phyloP scores from a whole-genome alignment of 1,284 basidiomycete genomes.

The Ceratobasidium sp. region DNA sequence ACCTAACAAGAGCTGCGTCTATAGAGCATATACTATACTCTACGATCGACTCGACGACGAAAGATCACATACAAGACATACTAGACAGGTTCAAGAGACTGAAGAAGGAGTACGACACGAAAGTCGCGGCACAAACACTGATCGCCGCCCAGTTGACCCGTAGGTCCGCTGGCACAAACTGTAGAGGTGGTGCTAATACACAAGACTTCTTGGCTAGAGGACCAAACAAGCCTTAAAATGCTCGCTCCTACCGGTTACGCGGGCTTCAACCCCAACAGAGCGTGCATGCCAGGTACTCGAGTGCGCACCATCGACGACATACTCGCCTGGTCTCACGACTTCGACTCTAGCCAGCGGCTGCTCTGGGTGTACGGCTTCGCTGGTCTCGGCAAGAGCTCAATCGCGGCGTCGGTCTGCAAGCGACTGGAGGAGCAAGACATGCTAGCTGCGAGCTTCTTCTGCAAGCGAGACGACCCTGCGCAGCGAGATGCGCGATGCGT shows the following conservation, averaged over 20 bases:
- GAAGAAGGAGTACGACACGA: not conserved
- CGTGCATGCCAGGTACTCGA: constrained; percentile 11
- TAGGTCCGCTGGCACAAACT: too few species aligned
- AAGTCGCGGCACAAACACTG: not conserved
- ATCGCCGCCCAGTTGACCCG: not conserved
- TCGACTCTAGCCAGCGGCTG: not conserved
- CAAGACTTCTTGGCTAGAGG: not conserved
- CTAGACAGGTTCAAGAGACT: not conserved
- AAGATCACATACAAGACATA: not conserved
- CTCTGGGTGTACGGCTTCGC: constrained; percentile 52
- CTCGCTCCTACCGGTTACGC: not conserved
- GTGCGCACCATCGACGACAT: not conserved
- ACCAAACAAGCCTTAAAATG: not conserved
- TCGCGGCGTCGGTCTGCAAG: constrained; percentile 51
- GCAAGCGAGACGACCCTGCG: constrained; percentile 50
- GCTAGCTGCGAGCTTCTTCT: constrained; percentile 56
- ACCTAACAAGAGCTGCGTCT: not conserved
- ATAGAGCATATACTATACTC: not conserved
- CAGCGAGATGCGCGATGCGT: constrained; percentile 25
- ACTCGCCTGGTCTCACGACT: not conserved
- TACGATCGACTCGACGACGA: not conserved
- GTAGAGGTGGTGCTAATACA: not conserved
- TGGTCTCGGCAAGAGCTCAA: constrained; percentile 52
- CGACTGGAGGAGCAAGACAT: constrained; percentile 13
- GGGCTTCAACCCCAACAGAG: not conserved